A percentile compares a stretch with the other conserved stretches of the same genome.
phyloP scores from a whole-genome alignment of 805 yeast genomes.

The Saccharomycopsis sp. region DNA sequence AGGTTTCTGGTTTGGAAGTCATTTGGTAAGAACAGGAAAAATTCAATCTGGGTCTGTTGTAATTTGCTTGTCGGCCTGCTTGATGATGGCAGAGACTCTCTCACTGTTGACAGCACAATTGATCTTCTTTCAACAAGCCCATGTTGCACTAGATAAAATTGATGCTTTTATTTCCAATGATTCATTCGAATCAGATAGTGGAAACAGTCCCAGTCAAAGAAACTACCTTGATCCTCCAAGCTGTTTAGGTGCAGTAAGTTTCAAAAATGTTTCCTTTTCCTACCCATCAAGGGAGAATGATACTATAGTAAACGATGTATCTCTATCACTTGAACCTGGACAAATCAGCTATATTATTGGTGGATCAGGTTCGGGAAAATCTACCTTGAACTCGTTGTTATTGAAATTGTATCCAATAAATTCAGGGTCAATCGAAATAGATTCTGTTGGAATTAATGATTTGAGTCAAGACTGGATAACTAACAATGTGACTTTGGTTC shows the following conservation, averaged over 20 bases:
- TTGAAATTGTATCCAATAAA: slow-evolving; percentile 48
- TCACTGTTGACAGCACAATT: slow-evolving; percentile 50
- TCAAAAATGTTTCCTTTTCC: slow-evolving; percentile 51
- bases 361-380: slow-evolving; percentile 88
- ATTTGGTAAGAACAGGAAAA: slow-evolving; percentile 47
- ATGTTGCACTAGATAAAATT: slow-evolving; percentile 55
- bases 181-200: background rate
- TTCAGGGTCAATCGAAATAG: slow-evolving; percentile 54
- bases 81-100: slow-evolving; percentile 60
- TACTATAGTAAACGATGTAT: slow-evolving; percentile 42
- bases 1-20: slow-evolving; percentile 87
- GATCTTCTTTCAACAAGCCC: slow-evolving; percentile 62
- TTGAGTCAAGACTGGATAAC: slow-evolving; percentile 48
- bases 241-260: slow-evolving; percentile 45
- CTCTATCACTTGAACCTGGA: slow-evolving; percentile 40
- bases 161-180: slow-evolving; percentile 26
- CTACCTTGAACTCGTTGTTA: slow-evolving; percentile 64
- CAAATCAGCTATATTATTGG: slow-evolving; percentile 67
- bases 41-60: slow-evolving; percentile 58
- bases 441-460: slow-evolving; percentile 39
- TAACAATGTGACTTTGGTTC: slow-evolving; percentile 63
- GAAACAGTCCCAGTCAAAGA: background rate
- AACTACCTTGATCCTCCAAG: background rate
- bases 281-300: slow-evolving; percentile 53
- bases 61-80: slow-evolving; percentile 78